Percentiles rank a stretch among this genome's conserved stretches.
Evolutionary conservation across 1,284 basidiomycete genomes (phyloP).

Genomic region (Rhizoctonia solani): DNA sequence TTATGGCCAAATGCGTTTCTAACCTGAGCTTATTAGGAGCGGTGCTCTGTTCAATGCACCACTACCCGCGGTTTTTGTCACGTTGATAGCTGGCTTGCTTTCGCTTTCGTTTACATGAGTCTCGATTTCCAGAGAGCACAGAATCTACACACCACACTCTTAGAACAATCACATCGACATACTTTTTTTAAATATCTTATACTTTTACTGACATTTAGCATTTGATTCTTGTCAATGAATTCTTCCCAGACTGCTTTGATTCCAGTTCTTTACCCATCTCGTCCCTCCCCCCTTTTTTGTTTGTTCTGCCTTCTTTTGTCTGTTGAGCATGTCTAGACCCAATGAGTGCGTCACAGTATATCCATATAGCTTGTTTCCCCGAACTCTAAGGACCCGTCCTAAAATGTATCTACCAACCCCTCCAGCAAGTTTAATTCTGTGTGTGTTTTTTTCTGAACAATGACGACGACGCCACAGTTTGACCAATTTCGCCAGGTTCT

Average conservation of each 20-base stretch:
- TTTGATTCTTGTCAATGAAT: neutral
- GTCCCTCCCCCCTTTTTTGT: neutral
- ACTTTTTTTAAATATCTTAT: slow-evolving; percentile 21
- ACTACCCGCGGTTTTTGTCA: neutral
- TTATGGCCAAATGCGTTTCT: neutral
- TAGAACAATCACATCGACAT: neutral
- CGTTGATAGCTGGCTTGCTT: neutral
- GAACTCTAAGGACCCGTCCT: neutral
- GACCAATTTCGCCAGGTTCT: neutral
- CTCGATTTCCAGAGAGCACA: neutral
- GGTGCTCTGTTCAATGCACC: slow-evolving; percentile 11
- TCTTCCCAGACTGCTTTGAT: neutral
- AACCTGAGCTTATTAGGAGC: neutral
- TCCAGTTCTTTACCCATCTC: neutral
- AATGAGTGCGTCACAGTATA: slow-evolving; percentile 8
- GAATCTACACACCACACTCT: neutral
- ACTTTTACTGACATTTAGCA: neutral
- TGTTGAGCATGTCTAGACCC: neutral
- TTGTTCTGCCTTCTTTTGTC: neutral
- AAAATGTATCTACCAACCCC: slow-evolving; percentile 32
- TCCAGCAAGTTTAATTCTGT: too few species aligned
- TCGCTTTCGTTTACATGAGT: slow-evolving; percentile 14
- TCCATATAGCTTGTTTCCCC: neutral
- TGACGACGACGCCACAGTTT: too few species aligned
- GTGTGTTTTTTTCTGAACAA: too few species aligned